Base-by-base conservation (phyloP, 257 asterid species). In the Solanum sitiens region DNA sequence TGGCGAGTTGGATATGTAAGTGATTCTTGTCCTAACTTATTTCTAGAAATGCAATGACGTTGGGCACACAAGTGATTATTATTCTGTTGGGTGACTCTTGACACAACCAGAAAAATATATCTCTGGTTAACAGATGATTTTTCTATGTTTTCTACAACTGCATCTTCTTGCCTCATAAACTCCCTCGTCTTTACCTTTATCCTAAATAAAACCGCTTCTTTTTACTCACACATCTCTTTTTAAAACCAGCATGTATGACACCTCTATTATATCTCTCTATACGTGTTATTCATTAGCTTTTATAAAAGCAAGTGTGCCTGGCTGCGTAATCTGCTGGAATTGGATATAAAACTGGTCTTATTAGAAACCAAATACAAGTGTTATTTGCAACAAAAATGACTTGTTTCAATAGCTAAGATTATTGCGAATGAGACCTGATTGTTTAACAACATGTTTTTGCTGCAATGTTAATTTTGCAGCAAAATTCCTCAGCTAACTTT, bases 1-100 rank as follows among this genome's bases (percentile, higher is more conserved):
- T 97, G 99, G 99, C 96, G 99, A 91, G 99, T 97, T 88, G 99
- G 99, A 89, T 97, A 96, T 53, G 99, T 96, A 93, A 95, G 99
- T 92, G 80, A 82, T 79, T 35, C 75, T 88, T 65, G 23, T 27
- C 50, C 40, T 77, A 77, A 37, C 23, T 65, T 70, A 61, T 84
- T 35, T 59, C 44, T 61, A 61, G 50, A 32, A 5, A 42, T 35
- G 76, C 30, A 84, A 13, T 9, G 33, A 6, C 13, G 2, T 25
- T 84, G 8, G 33, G 73, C 56, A 18, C 21, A 61, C 16, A 53
- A 35, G 56, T 53, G 87, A 40, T 84, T 21, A 84, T 37, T 61
- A 7, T 21, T 40, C 83, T 75, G 56, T 25, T 39, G 53, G 11
- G 6, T 0, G 33, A 39, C 21, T 39, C 56, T 74, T 39, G 53